Conservation (phyloP, 805 yeast genomes). For the Ogataea glucozyma region DNA sequence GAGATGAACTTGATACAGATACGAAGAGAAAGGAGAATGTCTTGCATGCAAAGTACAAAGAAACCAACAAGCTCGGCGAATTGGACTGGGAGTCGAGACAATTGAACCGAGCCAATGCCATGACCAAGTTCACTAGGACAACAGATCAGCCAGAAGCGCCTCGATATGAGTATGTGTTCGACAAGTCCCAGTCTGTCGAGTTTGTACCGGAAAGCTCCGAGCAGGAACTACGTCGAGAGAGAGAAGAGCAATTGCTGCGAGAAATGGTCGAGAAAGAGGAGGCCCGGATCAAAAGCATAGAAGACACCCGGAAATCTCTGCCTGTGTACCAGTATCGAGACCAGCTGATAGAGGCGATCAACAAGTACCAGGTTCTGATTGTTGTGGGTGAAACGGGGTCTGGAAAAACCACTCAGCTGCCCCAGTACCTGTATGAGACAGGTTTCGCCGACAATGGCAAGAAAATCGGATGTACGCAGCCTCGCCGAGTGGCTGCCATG, state of each 20-base stretch:
- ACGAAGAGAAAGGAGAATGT: conserved; percentile 53
- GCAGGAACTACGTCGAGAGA: conserved; percentile 27
- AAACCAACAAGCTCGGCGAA: conserved; percentile 23
- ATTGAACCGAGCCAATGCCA: conserved; percentile 41
- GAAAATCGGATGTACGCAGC: conserved; percentile 86
- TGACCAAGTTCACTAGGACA: conserved; percentile 18
- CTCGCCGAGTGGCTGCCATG: conserved; percentile 92
- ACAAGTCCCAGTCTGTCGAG: conserved; percentile 60
- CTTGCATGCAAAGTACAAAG: conserved; percentile 41
- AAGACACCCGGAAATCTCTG: conserved; percentile 59
- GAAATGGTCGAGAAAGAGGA: conserved; percentile 38
- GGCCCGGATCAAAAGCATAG: conserved; percentile 38
- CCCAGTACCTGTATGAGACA: conserved; percentile 82
- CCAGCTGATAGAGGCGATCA: conserved; percentile 59
- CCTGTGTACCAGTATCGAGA: conserved; percentile 73
- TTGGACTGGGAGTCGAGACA: conserved; percentile 57
- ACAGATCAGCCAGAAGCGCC: conserved; percentile 34
- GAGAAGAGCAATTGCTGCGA: conserved; percentile 29
- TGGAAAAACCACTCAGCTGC: conserved; percentile 92
- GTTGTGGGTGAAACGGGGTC: conserved; percentile 96
- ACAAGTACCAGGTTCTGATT: conserved; percentile 68
- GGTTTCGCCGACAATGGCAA: conserved; percentile 63
- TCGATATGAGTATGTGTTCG: conserved; percentile 75
- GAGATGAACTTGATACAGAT: conserved; percentile 53
- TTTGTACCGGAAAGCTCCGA: conserved; percentile 47